These are phyloP conservation scores for Termitomyces sp. DNA, from an alignment of 768 basidiomycete species.

Conservation along the genomic window DNA sequence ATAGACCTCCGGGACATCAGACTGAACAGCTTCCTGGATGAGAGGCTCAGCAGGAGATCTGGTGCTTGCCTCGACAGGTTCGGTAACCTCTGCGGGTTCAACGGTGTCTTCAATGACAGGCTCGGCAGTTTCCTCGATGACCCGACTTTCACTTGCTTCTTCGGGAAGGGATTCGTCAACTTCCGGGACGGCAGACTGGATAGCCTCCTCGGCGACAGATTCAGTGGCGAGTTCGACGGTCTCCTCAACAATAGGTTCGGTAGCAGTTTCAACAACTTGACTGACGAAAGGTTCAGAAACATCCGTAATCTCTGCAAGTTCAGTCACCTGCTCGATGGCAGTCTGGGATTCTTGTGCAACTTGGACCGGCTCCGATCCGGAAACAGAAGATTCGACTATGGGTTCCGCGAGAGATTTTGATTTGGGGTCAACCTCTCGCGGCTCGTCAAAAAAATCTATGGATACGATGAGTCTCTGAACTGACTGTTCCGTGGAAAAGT, in stretches of 20 bases:
- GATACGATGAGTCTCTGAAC: not conserved
- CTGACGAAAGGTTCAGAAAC: not conserved
- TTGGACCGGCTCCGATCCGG: too few relatives aligned
- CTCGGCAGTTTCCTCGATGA: not conserved
- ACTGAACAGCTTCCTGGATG: not conserved
- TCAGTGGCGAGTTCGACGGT: not conserved
- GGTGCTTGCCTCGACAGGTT: not conserved
- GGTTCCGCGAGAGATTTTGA: not conserved
- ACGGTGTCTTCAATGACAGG: not conserved
- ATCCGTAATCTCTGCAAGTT: not conserved
- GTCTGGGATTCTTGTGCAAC: not conserved
- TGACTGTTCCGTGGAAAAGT: not conserved
- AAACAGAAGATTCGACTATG: not conserved
- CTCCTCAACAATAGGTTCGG: not conserved
- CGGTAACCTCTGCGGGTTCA: not conserved
- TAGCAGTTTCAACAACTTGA: not conserved
- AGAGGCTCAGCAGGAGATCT: not conserved
- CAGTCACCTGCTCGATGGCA: not conserved
- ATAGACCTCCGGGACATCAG: not conserved
- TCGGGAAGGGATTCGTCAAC: not conserved
- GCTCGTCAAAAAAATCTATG: not conserved
- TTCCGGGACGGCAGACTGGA: not conserved
- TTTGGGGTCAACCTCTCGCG: not conserved
- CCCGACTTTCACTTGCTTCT: not conserved
- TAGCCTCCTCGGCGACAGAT: not conserved